Percentiles rank a stretch among this genome's conserved stretches.
Conservation (phyloP, 2,329 filamentous ascomycete species). For the Chrysoporthe puriensis region DNA sequence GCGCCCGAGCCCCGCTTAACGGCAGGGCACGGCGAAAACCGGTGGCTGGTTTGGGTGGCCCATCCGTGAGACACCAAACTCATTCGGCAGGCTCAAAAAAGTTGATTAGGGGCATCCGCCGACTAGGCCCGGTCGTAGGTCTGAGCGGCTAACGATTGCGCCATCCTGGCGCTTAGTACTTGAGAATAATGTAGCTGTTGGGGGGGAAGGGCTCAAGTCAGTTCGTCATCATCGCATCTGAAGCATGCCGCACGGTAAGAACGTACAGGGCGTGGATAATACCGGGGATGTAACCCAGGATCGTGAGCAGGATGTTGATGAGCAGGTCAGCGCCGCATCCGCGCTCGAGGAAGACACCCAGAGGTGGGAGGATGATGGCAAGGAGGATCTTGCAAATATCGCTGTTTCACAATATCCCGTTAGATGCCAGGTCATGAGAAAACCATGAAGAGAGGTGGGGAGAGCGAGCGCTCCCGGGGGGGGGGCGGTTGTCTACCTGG, state of each 20-base stretch:
- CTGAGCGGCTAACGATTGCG: conserved; percentile 6
- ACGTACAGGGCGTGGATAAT: conserved; percentile 84
- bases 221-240: conserved; percentile 3
- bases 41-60: conserved; percentile 5
- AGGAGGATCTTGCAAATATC: conserved; percentile 75
- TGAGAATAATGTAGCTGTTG: conserved; percentile 73
- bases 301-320: conserved; percentile 90
- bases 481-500: conserved; percentile 48
- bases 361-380: conserved; percentile 85
- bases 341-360: conserved; percentile 93
- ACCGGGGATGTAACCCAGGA: conserved; percentile 73
- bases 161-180: conserved; percentile 63
- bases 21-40: neutral
- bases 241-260: neutral
- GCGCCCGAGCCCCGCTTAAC: neutral
- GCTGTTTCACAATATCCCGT: conserved; percentile 30
- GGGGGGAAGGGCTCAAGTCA: conserved; percentile 43
- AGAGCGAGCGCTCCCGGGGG: neutral
- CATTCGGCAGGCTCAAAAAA: neutral
- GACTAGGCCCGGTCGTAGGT: neutral
- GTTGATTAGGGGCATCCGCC: neutral
- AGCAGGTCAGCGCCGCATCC: conserved; percentile 85
- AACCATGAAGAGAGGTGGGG: neutral
- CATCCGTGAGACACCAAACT: neutral
- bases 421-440: neutral